Evolutionary conservation across 2,329 filamentous ascomycete species (phyloP).

Genomic region (Pyrenochaeta sp.): DNA sequence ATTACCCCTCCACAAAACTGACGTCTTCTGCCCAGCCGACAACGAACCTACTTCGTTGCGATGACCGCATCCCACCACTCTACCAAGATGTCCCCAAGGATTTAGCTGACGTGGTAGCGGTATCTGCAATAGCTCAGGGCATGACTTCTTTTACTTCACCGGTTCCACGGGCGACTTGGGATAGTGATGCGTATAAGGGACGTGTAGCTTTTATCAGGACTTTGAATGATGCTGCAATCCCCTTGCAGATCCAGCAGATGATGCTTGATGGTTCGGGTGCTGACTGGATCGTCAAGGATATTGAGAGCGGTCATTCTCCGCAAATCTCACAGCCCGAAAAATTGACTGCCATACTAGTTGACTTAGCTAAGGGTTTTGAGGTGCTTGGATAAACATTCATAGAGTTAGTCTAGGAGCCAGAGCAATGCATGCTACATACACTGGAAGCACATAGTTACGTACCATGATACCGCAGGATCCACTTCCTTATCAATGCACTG

Average conservation of each 20-base stretch:
- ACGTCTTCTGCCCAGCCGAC: constrained; percentile 5
- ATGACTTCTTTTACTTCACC: constrained; percentile 27
- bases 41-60: constrained; percentile 30
- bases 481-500: too few relatives aligned
- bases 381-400: neutral
- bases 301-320: constrained; percentile 48
- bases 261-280: constrained; percentile 35
- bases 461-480: too few relatives aligned
- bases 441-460: too few relatives aligned
- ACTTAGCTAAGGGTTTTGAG: constrained; percentile 19
- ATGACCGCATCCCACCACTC: constrained; percentile 25
- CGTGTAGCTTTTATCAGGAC: constrained; percentile 26
- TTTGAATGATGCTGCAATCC: constrained; percentile 36
- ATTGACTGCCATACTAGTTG: constrained; percentile 30
- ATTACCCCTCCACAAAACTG: neutral
- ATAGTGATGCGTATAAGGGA: constrained; percentile 21
- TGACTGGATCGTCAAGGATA: constrained; percentile 37
- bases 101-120: constrained; percentile 16
- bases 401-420: too few relatives aligned
- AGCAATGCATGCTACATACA: too few relatives aligned
- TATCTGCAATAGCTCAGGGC: constrained; percentile 27
- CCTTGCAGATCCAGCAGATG: constrained; percentile 37
- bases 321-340: constrained; percentile 49
- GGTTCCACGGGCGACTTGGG: constrained; percentile 21
- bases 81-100: constrained; percentile 22